Base-by-base conservation (phyloP, 2,329 filamentous ascomycete genomes). In the Seiridium unicorne region DNA sequence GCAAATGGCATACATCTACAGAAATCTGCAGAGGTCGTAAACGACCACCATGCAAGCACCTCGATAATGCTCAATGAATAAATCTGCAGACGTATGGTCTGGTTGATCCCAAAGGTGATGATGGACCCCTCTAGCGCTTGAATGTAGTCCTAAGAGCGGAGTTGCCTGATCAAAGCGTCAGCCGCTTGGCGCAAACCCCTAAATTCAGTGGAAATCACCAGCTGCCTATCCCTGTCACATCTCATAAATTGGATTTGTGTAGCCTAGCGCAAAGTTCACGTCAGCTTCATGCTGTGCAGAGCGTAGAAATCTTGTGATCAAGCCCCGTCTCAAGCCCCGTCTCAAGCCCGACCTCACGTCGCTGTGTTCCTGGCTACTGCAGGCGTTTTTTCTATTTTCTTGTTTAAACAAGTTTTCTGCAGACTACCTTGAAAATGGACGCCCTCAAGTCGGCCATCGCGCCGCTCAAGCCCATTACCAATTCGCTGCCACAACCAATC, bases 401-500 rank as follows among this genome's bases (percentile, higher is more conserved):
- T 42, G 38, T 42, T 13, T 8, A 8, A 42, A 8, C 38, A 7
- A 13, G 7, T 42, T 13, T 42, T 42, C 38, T 42, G 13, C 38
- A 42, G 1, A 60, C 38, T 40, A 40, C 32, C 42, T 59, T 63
- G 62, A 73, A 61, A 61, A 89, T 90, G 87, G 87, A 90, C 69
- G 71, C 81, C 64, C 72, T 89, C 61, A 85, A 85, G 70, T 81
- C 81, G 56, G 78, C 80, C 65, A 81, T 92, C 70, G 84, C 84
- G 69, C 90, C 90, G 31, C 65, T 77, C 46, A 80, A 80, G 69
- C 89, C 90, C 61, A 82, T 93, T 70, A 91, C 90, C 55, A 83
- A 87, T 69, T 87, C 84, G 71, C 86, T 95, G 55, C 93, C 93
- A 26, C 78, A 80, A 40, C 91, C 91, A 11, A 83, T 97, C 72